Conservation (phyloP, 2,329 filamentous ascomycete species). For the Davidsoniella australis region DNA sequence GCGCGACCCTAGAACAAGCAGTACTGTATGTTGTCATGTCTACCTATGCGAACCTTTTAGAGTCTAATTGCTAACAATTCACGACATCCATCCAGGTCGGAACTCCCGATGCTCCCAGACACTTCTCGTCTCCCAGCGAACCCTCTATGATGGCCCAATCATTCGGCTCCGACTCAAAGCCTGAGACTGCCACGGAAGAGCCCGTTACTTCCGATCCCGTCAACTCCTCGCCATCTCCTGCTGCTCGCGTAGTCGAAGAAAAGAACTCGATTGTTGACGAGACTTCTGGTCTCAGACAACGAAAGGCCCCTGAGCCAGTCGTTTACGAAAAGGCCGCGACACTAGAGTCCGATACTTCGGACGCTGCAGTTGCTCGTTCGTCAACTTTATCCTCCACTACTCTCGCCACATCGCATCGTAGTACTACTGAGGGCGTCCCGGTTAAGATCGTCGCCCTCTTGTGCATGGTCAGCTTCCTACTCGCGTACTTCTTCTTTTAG, state of each 20-base stretch:
- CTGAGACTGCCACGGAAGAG: constrained; percentile 2
- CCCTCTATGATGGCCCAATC: constrained; percentile 19
- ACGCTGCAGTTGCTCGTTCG: not conserved
- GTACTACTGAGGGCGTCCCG: constrained; percentile 52
- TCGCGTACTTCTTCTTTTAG: constrained; percentile 94
- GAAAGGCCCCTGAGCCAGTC: constrained; percentile 2
- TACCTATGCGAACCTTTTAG: not conserved
- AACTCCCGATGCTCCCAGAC: constrained; percentile 28
- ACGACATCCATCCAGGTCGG: constrained; percentile 18
- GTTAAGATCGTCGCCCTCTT: constrained; percentile 70
- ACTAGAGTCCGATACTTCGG: not conserved
- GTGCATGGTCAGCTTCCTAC: constrained; percentile 77
- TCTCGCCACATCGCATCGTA: constrained; percentile 9
- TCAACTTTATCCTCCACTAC: not conserved
- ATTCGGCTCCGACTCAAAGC: constrained; percentile 12
- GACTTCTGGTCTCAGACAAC: constrained; percentile 8
- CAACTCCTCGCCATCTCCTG: constrained; percentile 8
- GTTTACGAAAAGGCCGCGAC: constrained; percentile 3
- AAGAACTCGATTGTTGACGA: constrained; percentile 1
- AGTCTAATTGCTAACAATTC: not conserved
- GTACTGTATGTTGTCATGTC: not conserved
- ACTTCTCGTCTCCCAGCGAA: constrained; percentile 28
- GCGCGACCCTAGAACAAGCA: constrained; percentile 12
- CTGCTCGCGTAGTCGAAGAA: not conserved
- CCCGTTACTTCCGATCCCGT: constrained; percentile 32